A percentile compares a stretch with the other conserved stretches of the same genome.
phyloP scores from a whole-genome alignment of 148 eudicot species.

The Hydrangea macrophylla region DNA sequence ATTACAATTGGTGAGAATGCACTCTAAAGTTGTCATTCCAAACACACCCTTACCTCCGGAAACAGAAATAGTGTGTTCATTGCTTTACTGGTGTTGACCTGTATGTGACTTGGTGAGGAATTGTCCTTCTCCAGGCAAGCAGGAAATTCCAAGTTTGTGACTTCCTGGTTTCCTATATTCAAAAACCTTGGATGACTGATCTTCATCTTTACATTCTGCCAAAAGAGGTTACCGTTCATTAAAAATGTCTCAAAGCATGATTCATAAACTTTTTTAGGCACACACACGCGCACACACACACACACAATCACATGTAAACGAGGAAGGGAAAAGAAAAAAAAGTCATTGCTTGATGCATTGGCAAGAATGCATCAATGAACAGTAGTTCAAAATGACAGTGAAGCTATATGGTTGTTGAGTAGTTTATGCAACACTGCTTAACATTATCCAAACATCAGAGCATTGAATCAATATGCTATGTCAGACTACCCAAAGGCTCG shows the following conservation, averaged over 20 bases:
- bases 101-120: slow-evolving; percentile 20
- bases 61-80: slow-evolving; percentile 42
- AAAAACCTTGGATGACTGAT: slow-evolving; percentile 84
- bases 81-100: slow-evolving; percentile 10
- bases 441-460: not conserved
- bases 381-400: not conserved
- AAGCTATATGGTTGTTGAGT: not conserved
- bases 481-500: no score
- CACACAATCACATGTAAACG: no score
- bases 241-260: no score
- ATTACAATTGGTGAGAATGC: no score
- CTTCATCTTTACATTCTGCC: slow-evolving; percentile 86
- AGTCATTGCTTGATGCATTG: not conserved
- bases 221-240: slow-evolving; percentile 23
- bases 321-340: no score
- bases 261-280: slow-evolving; percentile 1
- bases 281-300: no score
- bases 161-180: slow-evolving; percentile 50
- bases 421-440: not conserved
- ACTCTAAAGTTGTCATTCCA: no score
- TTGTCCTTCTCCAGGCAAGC: slow-evolving; percentile 45
- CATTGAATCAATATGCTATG: no score
- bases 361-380: not conserved
- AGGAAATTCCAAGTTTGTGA: slow-evolving; percentile 63
- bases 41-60: slow-evolving; percentile 94